Evolutionary conservation across 129 eudicot genomes (phyloP).

Genomic region (Glebionis coronaria): DNA sequence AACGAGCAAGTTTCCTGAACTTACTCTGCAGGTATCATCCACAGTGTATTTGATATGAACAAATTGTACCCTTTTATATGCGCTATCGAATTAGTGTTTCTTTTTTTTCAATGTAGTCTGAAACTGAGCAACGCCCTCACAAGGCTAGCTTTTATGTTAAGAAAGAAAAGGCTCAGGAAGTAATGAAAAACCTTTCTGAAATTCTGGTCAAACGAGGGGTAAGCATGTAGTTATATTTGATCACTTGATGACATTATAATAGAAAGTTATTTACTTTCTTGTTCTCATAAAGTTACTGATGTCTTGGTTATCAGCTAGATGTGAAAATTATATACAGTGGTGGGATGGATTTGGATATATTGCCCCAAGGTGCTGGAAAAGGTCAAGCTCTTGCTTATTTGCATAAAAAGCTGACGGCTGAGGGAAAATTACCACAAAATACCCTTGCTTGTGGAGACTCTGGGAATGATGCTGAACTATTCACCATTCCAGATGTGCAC

Average conservation of each 20-base stretch:
- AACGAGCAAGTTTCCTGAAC: slow-evolving; percentile 72
- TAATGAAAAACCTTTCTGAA: slow-evolving; percentile 56
- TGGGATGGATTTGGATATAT: slow-evolving; percentile 77
- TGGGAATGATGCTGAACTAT: slow-evolving; percentile 93
- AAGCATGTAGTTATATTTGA: slow-evolving; percentile 21
- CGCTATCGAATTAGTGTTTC: neutral
- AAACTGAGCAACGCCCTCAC: slow-evolving; percentile 90
- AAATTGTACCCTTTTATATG: neutral
- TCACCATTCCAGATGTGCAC: slow-evolving; percentile 82
- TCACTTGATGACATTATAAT: neutral
- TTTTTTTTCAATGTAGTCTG: slow-evolving; percentile 54
- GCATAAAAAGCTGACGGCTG: slow-evolving; percentile 55
- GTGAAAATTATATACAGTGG: slow-evolving; percentile 89
- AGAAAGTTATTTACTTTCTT: neutral
- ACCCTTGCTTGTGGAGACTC: slow-evolving; percentile 97
- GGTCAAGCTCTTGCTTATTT: slow-evolving; percentile 95
- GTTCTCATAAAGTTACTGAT: neutral
- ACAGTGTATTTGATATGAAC: neutral
- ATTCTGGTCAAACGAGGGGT: slow-evolving; percentile 70
- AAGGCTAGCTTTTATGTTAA: slow-evolving; percentile 76
- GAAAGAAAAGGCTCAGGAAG: slow-evolving; percentile 75
- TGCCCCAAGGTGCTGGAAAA: slow-evolving; percentile 96
- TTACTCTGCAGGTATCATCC: slow-evolving; percentile 67
- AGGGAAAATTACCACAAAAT: slow-evolving; percentile 57
- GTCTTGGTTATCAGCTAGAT: slow-evolving; percentile 56